Evolutionary conservation across 352 stramenopile genomes (phyloP).

Genomic region (Hyaloperonospora brassicae): DNA sequence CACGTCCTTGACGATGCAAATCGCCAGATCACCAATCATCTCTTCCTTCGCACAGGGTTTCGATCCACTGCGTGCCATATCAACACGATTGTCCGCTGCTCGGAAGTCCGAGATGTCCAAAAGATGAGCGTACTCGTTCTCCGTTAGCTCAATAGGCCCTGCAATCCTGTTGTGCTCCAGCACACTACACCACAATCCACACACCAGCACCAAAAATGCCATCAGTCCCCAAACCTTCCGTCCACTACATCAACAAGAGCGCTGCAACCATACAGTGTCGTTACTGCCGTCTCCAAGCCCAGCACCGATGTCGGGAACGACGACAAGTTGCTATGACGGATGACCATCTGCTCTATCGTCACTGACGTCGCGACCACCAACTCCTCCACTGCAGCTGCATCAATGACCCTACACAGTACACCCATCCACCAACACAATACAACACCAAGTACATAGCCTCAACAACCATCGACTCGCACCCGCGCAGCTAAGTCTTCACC

Average conservation of each 20-base stretch:
- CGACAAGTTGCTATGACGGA: constrained; percentile 36
- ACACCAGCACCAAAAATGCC: constrained; percentile 1
- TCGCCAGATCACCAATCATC: constrained; percentile 18
- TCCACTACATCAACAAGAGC: too few relatives aligned
- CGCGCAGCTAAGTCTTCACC: neutral
- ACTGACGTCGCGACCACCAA: constrained; percentile 29
- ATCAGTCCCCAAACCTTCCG: too few relatives aligned
- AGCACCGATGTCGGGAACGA: constrained; percentile 38
- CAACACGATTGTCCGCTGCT: constrained; percentile 25
- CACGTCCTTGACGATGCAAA: constrained; percentile 26
- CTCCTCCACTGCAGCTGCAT: constrained; percentile 25
- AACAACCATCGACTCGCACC: neutral
- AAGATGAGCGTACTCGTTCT: constrained; percentile 23
- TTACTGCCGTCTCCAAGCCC: constrained; percentile 21
- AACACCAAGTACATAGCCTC: neutral
- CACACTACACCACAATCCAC: constrained; percentile 19
- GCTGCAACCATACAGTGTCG: constrained; percentile 22
- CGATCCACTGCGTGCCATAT: constrained; percentile 4
- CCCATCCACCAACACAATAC: neutral
- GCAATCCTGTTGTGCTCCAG: constrained; percentile 33
- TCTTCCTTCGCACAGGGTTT: constrained; percentile 26
- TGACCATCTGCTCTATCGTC: constrained; percentile 35
- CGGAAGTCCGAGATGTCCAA: constrained; percentile 27
- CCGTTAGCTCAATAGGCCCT: constrained; percentile 29
- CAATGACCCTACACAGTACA: constrained; percentile 33